Percentiles rank a stretch among this genome's conserved stretches.
These are phyloP conservation scores for Xylariales sp. DNA, from an alignment of 2,329 filamentous ascomycete genomes.

Conservation along the genomic window DNA sequence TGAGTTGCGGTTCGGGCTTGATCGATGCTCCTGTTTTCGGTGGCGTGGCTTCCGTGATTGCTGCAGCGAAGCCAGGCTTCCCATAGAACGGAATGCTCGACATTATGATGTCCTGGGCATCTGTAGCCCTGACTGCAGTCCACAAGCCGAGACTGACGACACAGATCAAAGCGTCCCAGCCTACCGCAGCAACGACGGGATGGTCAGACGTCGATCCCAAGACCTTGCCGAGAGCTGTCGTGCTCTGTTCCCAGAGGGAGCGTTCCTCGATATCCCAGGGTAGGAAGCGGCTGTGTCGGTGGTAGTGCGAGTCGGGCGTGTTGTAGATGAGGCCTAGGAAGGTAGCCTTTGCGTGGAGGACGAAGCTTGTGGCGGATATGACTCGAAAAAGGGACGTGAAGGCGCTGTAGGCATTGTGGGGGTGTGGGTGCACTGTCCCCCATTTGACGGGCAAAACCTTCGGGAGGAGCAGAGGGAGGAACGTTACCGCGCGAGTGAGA, in stretches of 20 bases:
- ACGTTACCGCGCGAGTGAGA: constrained; percentile 33
- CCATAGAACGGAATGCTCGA: constrained; percentile 29
- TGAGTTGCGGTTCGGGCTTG: constrained; percentile 12
- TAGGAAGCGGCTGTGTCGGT: constrained; percentile 43
- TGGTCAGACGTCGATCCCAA: constrained; percentile 50
- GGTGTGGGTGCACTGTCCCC: constrained; percentile 39
- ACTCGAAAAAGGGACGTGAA: constrained; percentile 43
- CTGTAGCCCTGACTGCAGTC: constrained; percentile 49
- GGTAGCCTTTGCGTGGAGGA: constrained; percentile 42
- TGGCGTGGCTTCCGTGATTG: constrained; percentile 7
- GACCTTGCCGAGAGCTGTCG: constrained; percentile 39
- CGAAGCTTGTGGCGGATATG: constrained; percentile 37
- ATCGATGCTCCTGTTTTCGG: constrained; percentile 9
- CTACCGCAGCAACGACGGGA: constrained; percentile 51
- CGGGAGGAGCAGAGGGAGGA: constrained; percentile 41
- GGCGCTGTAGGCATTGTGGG: constrained; percentile 33
- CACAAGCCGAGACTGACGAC: constrained; percentile 49
- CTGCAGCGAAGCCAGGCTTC: neutral
- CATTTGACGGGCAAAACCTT: constrained; percentile 43
- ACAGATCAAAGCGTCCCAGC: constrained; percentile 55
- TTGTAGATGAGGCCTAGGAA: constrained; percentile 40
- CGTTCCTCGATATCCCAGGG: constrained; percentile 41
- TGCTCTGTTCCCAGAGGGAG: constrained; percentile 39
- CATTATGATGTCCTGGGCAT: constrained; percentile 44
- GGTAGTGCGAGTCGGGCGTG: constrained; percentile 40